Conservation (phyloP, 2,329 filamentous ascomycete species). For the Fusarium armeniacum region DNA sequence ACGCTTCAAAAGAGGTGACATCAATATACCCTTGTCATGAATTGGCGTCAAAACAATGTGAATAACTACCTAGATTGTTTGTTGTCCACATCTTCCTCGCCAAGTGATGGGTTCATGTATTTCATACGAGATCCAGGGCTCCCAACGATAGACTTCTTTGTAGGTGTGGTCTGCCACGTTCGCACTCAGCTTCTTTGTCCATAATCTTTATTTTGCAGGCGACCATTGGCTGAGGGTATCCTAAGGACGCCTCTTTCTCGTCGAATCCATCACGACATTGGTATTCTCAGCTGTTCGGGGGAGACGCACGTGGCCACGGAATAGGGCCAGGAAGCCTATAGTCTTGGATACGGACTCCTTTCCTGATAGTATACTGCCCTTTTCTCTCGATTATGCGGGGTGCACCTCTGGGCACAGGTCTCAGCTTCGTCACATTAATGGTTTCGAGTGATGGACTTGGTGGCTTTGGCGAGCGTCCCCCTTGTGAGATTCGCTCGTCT, state of each 20-base stretch:
- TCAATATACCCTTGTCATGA: conserved; percentile 54
- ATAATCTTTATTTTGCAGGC: background rate
- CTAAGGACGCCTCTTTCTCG: conserved; percentile 36
- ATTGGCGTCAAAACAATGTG: conserved; percentile 18
- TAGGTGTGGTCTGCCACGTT: background rate
- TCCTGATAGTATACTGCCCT: conserved; percentile 49
- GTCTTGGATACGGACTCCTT: conserved; percentile 51
- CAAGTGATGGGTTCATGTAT: background rate
- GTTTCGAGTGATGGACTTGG: background rate
- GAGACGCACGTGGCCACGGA: background rate
- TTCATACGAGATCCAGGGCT: background rate
- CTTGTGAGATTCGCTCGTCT: background rate
- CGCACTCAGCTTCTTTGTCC: background rate
- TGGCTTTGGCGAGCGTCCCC: background rate
- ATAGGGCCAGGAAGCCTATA: conserved; percentile 44
- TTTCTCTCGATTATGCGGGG: conserved; percentile 46
- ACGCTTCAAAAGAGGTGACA: conserved; percentile 43
- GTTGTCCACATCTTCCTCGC: background rate
- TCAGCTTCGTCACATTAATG: conserved; percentile 35
- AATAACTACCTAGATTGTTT: background rate
- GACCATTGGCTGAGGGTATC: conserved; percentile 33
- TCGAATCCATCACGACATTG: conserved; percentile 54
- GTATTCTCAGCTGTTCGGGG: conserved; percentile 38
- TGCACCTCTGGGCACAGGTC: conserved; percentile 47
- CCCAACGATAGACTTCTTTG: conserved; percentile 26